These are phyloP conservation scores for Cephaloascus albidus DNA, from an alignment of 805 yeast genomes.

Conservation along the genomic window DNA sequence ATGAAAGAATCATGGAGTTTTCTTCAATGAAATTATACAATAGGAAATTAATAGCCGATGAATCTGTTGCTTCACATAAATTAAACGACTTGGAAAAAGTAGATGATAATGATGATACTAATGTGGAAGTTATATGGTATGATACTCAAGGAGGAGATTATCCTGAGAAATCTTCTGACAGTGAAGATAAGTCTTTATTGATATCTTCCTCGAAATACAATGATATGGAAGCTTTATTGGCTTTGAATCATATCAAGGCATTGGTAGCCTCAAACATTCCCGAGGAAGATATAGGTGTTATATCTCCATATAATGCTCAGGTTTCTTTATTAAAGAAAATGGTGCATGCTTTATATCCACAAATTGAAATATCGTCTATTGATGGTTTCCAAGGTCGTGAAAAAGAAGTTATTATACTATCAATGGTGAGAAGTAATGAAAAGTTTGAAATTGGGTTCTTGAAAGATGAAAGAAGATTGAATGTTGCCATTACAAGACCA, in stretches of 20 bases:
- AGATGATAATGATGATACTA: slow-evolving; percentile 44
- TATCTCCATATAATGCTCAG: slow-evolving; percentile 88
- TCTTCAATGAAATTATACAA: slow-evolving; percentile 62
- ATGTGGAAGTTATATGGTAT: slow-evolving; percentile 61
- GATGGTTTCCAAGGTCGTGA: slow-evolving; percentile 98
- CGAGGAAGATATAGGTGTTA: slow-evolving; percentile 63
- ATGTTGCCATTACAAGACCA: slow-evolving; percentile 91
- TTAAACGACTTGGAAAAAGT: slow-evolving; percentile 48
- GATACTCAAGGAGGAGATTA: slow-evolving; percentile 91
- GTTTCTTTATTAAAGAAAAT: slow-evolving; percentile 48
- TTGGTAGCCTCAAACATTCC: slow-evolving; percentile 45
- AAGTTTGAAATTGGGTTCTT: slow-evolving; percentile 71
- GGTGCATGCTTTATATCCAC: slow-evolving; percentile 25
- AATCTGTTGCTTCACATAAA: slow-evolving; percentile 39
- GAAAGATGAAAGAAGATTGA: slow-evolving; percentile 67
- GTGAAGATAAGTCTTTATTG: slow-evolving; percentile 15
- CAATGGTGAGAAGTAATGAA: slow-evolving; percentile 77
- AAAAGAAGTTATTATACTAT: slow-evolving; percentile 73
- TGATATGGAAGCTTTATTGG: slow-evolving; percentile 65
- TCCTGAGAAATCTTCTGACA: slow-evolving; percentile 40
- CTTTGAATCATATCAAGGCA: slow-evolving; percentile 41
- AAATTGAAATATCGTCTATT: slow-evolving; percentile 76
- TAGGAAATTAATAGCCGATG: slow-evolving; percentile 53
- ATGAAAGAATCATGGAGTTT: slow-evolving; percentile 64
- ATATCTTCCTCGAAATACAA: slow-evolving; percentile 55